Evolutionary conservation across 2,329 filamentous ascomycete species (phyloP), one percentile per base, ranked within the genome.

Genomic region (Penicillium hesseltinei): DNA sequence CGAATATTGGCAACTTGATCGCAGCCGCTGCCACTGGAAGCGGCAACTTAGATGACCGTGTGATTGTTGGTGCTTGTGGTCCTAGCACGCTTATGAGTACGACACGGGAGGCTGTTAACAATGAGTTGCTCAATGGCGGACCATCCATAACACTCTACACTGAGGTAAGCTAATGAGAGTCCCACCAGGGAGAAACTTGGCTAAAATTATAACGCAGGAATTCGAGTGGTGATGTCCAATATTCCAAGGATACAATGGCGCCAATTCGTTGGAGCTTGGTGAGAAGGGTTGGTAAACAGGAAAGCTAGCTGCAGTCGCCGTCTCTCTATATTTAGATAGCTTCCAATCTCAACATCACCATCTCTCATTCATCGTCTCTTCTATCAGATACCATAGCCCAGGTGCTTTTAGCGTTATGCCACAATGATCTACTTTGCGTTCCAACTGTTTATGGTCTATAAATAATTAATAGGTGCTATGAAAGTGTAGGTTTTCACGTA

Each of bases 401-500:
- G 23, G 3, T 3, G 3, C 2, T 46, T 21, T 46, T 21, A 33
- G 21, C 11, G 11, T 23, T 36, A n/a, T n/a, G 21, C 21, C 8
- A 48, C 29, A 35, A 23, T 17, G 13, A 47, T 23, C 5, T 17
- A 35, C 5, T n/a, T 25, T n/a, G 10, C 31, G 2, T 48, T n/a
- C 9, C 9, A 35, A 48, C 15, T 25, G 5, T 5, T 13, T n/a
- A 0, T n/a, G 19, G 3, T 36, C 21, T n/a, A 8, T n/a, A 8
- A 13, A 7, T 17, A 11, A 21, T n/a, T 13, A 13, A 8, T 27
- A 19, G 15, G 5, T 4, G 2, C 5, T 6, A 11, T 19, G 9
- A 11, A 19, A 13, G 8, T 44, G 17, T n/a, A 29, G 10, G 17
- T 8, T 19, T 19, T 45, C 27, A 8, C n/a, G 69, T 75, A 25